phyloP scores from a whole-genome alignment of 768 basidiomycete species.

The Macrocybe gigantea region DNA sequence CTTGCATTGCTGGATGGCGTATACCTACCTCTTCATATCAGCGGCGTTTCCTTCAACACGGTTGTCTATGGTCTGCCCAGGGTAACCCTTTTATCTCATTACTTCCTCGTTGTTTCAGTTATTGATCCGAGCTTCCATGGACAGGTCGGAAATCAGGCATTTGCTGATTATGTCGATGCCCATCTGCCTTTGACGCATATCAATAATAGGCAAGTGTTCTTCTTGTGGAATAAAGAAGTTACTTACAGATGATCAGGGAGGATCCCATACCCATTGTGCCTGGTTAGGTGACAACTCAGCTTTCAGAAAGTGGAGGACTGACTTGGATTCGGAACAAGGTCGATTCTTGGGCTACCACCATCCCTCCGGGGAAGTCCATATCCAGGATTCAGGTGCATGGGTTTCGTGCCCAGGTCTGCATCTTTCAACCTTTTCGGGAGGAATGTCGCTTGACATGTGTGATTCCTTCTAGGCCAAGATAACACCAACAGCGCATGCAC shows the following conservation, averaged over 20 bases:
- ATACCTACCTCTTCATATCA: conserved; percentile 47
- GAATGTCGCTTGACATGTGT: conserved; percentile 29
- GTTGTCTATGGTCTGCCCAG: conserved; percentile 39
- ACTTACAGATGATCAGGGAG: conserved; percentile 17
- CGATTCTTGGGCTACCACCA: conserved; percentile 36
- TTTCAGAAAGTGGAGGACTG: conserved; percentile 2
- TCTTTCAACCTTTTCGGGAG: conserved; percentile 30
- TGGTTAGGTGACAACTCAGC: conserved; percentile 14
- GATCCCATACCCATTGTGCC: conserved; percentile 37
- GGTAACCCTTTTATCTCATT: conserved; percentile 22
- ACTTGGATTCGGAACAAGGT: conserved; percentile 11
- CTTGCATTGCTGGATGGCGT: conserved; percentile 51
- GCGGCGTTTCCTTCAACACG: conserved; percentile 26
- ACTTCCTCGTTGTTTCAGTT: conserved; percentile 14
- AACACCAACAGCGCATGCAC: conserved; percentile 47
- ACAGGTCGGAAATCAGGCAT: conserved; percentile 43
- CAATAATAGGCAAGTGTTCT: conserved; percentile 43
- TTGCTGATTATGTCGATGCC: conserved; percentile 55
- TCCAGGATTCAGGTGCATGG: conserved; percentile 45
- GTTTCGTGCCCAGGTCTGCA: conserved; percentile 45
- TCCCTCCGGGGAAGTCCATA: conserved; percentile 45
- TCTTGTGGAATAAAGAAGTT: not conserved
- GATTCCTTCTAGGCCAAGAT: conserved; percentile 41
- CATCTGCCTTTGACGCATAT: conserved; percentile 47
- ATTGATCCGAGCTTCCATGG: not conserved